phyloP scores from a whole-genome alignment of 305 asterid species.

The Nicotiana rustica region DNA sequence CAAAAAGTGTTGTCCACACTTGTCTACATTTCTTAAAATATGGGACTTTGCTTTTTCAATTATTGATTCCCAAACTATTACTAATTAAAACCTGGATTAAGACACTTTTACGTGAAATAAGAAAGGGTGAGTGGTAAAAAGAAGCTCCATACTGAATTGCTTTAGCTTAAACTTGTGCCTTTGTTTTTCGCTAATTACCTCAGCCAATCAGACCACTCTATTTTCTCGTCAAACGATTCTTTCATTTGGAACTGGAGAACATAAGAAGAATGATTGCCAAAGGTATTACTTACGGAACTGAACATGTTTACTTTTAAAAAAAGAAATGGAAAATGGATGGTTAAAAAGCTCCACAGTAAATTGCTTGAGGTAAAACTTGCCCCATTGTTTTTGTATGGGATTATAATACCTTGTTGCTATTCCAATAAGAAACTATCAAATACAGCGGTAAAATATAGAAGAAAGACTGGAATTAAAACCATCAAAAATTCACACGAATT shows the following conservation, averaged over 20 bases:
- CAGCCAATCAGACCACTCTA: no score
- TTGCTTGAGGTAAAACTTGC: slow-evolving; percentile 5
- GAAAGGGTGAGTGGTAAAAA: no score
- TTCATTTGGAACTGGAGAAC: background rate
- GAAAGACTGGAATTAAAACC: background rate
- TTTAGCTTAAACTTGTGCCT: no score
- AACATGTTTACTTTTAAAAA: background rate
- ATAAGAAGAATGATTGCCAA: background rate
- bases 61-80: background rate
- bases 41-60: background rate
- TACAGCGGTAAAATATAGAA: background rate
- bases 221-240: background rate
- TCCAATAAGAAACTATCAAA: slow-evolving; percentile 13
- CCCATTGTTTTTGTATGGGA: slow-evolving; percentile 3
- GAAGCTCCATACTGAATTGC: no score
- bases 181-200: no score
- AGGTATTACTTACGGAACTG: background rate
- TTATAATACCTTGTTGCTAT: background rate
- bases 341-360: background rate
- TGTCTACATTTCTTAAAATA: slow-evolving; percentile 20
- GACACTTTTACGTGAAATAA: background rate
- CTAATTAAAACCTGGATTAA: background rate
- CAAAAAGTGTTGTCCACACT: slow-evolving; percentile 27
- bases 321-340: background rate
- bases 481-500: slow-evolving; percentile 28